Percentiles rank a stretch among this genome's conserved stretches.
Conservation (phyloP, 208 protist genomes). For the Wallacemonas sp. region DNA sequence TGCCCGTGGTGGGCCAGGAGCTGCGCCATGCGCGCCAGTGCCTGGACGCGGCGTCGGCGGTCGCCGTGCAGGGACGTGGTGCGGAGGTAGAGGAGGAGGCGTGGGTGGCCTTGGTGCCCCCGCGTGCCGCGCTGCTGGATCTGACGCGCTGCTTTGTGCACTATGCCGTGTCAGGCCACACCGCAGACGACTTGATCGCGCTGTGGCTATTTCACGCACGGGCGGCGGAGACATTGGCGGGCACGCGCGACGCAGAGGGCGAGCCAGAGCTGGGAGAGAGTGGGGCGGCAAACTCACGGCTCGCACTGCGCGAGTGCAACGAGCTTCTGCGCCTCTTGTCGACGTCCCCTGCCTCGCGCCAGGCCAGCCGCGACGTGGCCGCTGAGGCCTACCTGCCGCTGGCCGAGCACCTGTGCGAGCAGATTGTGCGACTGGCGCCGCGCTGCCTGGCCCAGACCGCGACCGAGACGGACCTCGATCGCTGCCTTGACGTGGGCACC, state of each 20-base stretch:
- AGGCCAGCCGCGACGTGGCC: conserved; percentile 19
- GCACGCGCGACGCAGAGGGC: too few relatives aligned
- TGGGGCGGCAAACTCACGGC: too few relatives aligned
- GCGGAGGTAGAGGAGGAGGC: background rate
- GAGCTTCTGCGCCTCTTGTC: conserved; percentile 32
- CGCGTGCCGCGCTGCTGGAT: conserved; percentile 32
- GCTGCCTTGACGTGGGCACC: background rate
- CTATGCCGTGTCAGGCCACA: conserved; percentile 69
- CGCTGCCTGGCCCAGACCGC: background rate
- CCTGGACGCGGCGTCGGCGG: background rate
- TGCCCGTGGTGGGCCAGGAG: conserved; percentile 48
- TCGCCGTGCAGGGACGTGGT: background rate
- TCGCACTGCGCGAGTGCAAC: conserved; percentile 25
- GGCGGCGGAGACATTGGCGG: too few relatives aligned
- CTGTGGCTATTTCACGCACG: conserved; percentile 41
- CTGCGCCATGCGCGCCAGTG: conserved; percentile 20
- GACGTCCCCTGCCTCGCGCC: conserved; percentile 19
- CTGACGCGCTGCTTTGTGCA: conserved; percentile 44
- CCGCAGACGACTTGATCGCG: conserved; percentile 47
- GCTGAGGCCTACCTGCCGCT: conserved; percentile 59
- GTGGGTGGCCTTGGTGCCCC: background rate
- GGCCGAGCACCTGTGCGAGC: conserved; percentile 33
- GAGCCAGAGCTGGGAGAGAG: too few relatives aligned
- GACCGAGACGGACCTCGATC: too few relatives aligned
- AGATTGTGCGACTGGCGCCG: conserved; percentile 22